Base-by-base conservation (phyloP, 139 green algal species). In the Nannochloris sp. region DNA sequence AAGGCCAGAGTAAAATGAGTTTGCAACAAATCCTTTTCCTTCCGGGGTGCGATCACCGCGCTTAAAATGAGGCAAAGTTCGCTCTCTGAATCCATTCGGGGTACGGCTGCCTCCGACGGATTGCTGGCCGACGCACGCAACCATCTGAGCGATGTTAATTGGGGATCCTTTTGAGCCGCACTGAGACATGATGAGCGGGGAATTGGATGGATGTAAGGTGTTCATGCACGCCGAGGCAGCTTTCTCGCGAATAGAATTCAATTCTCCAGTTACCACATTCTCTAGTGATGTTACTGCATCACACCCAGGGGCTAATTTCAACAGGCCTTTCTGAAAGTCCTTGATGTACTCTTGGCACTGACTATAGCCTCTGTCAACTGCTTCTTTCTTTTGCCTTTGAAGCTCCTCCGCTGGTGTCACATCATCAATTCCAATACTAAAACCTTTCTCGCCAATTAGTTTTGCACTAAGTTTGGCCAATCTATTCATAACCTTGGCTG, bases 111-210 rank as follows among this genome's bases (percentile, higher is more conserved):
- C 93, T n/a, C 83, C 75, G 59, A 98, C 93, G 3, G 33, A 83
- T 80, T 98, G 91, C 83, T 98, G 93, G 0, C 93, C 93, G 61
- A 98, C 93, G 68, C 90, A 97, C 2, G 91, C 91, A 33, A 98
- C 63, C 48, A 70, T 59, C 81, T 97, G 92, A 31, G 86, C 86
- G 62, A 98, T 97, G 83, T 98, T 98, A 80, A 98, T 96, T 55
- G 93, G 83, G 0, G 79, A 92, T 28, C 93, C 93, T 76, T 97
- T 97, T 69, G 73, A 85, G 14, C 93, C 93, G 66, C 90, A 97
- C 78, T 94, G 87, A 51, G 80, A 87, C 93, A 98, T 98, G 75
- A 97, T 95, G 37, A 98, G 83, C 2, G 91, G 85, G 11, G 68
- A 75, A 83, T 98, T 98, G 76, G 89, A 76, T 55, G 62, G 68